phyloP scores from a whole-genome alignment of 2,329 filamentous ascomycete species.

The Didymella segeticola region DNA sequence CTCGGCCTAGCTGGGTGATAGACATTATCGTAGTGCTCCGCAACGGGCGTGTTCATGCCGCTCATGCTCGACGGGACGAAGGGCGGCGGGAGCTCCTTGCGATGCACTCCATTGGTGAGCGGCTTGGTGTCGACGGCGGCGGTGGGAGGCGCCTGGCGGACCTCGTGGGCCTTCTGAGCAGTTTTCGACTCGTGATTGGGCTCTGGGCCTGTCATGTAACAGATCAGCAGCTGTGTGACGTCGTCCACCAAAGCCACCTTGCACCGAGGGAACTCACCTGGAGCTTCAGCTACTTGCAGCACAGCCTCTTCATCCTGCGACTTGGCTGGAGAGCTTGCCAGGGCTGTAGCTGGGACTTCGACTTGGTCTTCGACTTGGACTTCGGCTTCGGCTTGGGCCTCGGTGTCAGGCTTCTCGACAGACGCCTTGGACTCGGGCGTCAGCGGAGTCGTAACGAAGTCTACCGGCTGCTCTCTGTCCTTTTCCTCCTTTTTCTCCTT shows the following conservation, averaged over 20 bases:
- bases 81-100: conserved; percentile 44
- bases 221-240: neutral
- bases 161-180: no score
- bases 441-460: conserved; percentile 26
- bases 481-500: conserved; percentile 21
- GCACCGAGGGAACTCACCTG: conserved; percentile 26
- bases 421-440: conserved; percentile 41
- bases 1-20: conserved; percentile 37
- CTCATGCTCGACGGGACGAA: conserved; percentile 44
- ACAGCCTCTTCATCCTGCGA: conserved; percentile 24
- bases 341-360: conserved; percentile 11
- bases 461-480: conserved; percentile 19
- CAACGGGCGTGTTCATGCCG: conserved; percentile 31
- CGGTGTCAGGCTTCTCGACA: conserved; percentile 15
- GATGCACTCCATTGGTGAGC: conserved; percentile 29
- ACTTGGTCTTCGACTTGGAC: conserved; percentile 25
- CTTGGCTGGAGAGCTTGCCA: conserved; percentile 25
- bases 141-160: neutral
- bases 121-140: conserved; percentile 19
- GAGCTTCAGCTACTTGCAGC: conserved; percentile 21
- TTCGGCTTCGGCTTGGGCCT: conserved; percentile 37
- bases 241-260: neutral
- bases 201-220: neutral
- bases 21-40: conserved; percentile 21
- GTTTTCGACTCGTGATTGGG: conserved; percentile 13